A percentile compares a stretch with the other conserved stretches of the same genome.
Conservation (phyloP, 202 grass and related monocot genomes). For the Eragrostis tef region DNA sequence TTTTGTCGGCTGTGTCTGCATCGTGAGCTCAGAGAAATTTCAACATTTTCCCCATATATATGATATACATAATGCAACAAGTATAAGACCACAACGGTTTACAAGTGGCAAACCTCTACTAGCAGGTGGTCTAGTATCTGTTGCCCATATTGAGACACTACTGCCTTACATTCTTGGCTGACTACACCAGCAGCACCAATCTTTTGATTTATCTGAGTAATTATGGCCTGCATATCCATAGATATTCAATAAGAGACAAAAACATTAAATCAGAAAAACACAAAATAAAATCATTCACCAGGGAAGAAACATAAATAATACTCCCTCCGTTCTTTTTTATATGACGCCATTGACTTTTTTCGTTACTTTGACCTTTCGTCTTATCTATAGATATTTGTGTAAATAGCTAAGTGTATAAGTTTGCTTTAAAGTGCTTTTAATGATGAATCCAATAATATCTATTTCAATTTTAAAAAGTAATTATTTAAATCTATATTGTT, state of each 20-base stretch:
- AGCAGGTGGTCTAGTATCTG: conserved; percentile 79
- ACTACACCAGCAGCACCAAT: conserved; percentile 86
- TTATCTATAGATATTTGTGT: too few species aligned
- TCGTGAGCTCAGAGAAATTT: conserved; percentile 32
- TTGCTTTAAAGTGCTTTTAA: too few species aligned
- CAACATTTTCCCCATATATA: neutral
- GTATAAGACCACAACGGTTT: neutral
- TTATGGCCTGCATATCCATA: conserved; percentile 60
- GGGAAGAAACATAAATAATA: neutral
- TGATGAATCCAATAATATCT: too few species aligned
- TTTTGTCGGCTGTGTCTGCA: conserved; percentile 69
- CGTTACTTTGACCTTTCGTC: too few species aligned
- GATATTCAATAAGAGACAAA: conserved; percentile 19
- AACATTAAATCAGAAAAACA: conserved; percentile 3
- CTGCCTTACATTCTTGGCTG: conserved; percentile 95
- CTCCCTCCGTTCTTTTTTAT: too few species aligned
- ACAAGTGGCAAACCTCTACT: conserved; percentile 64
- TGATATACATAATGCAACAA: conserved; percentile 11
- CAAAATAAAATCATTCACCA: neutral
- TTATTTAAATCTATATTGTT: too few species aligned
- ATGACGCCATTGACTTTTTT: too few species aligned
- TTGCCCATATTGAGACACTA: conserved; percentile 88
- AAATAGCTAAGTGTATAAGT: too few species aligned
- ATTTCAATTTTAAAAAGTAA: too few species aligned
- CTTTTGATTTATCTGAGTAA: conserved; percentile 92